Evolutionary conservation across 345 rosid species (phyloP).

Genomic region (Salix purpurea): DNA sequence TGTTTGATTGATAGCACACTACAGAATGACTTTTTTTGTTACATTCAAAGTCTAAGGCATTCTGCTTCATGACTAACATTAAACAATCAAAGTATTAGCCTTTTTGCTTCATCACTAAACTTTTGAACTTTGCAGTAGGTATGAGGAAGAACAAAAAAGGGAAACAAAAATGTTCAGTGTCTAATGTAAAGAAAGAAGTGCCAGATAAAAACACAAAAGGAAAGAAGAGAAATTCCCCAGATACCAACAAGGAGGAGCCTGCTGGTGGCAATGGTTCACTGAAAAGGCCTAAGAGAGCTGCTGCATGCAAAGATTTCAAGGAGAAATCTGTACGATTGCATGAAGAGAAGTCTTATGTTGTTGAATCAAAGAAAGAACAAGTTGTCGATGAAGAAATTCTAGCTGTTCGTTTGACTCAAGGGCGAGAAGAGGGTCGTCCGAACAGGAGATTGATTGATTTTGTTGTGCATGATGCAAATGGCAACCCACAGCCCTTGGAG

Average conservation of each 20-base stretch:
- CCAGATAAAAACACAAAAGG: not conserved
- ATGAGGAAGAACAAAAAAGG: constrained; percentile 1
- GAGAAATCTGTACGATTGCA: constrained; percentile 45
- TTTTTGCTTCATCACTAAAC: not conserved
- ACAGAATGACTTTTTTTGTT: no score
- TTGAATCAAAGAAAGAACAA: constrained; percentile 44
- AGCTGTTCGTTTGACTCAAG: constrained; percentile 20
- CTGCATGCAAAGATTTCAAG: constrained; percentile 64
- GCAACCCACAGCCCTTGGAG: constrained; percentile 22
- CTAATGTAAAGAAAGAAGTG: constrained; percentile 5
- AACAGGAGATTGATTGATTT: constrained; percentile 26
- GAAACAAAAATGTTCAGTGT: not conserved
- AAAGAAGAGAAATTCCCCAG: constrained; percentile 32
- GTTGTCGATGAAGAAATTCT: constrained; percentile 46
- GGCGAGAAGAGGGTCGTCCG: constrained; percentile 15
- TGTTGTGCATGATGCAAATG: constrained; percentile 21
- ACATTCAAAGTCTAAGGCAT: not conserved
- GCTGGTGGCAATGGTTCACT: constrained; percentile 4
- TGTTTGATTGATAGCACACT: not conserved
- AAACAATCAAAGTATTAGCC: not conserved
- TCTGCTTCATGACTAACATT: not conserved
- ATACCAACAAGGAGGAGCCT: constrained; percentile 14
- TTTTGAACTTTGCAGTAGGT: constrained; percentile 3
- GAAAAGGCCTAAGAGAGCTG: constrained; percentile 70
- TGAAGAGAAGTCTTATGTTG: constrained; percentile 32